A percentile compares a stretch with the other conserved stretches of the same genome.
Conservation (phyloP, 345 rosid species). For the Acer yangbiense region DNA sequence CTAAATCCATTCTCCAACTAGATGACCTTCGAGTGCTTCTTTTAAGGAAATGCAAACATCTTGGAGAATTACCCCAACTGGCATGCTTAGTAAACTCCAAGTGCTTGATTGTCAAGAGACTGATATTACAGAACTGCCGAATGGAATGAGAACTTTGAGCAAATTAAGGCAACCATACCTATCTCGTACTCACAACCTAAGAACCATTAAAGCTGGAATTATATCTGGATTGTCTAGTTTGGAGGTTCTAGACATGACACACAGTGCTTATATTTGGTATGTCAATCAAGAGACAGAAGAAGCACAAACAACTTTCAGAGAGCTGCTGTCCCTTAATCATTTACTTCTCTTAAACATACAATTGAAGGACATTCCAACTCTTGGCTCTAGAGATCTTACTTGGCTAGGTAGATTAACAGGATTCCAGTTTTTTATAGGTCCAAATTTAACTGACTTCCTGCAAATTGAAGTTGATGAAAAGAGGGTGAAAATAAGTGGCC, state of each 20-base stretch:
- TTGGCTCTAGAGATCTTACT: slow-evolving; percentile 17
- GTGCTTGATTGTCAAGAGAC: slow-evolving; percentile 44
- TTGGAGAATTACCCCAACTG: slow-evolving; percentile 37
- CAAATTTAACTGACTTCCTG: neutral
- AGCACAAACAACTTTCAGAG: slow-evolving; percentile 32
- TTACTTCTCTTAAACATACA: slow-evolving; percentile 27
- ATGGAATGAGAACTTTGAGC: slow-evolving; percentile 30
- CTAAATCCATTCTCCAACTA: too few relatives aligned
- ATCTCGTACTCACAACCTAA: slow-evolving; percentile 38
- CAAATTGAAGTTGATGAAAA: too few relatives aligned
- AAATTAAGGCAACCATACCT: slow-evolving; percentile 35
- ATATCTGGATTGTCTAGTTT: slow-evolving; percentile 34
- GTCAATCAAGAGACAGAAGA: slow-evolving; percentile 21
- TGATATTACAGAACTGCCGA: slow-evolving; percentile 31
- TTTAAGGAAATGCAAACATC: slow-evolving; percentile 23
- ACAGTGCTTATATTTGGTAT: slow-evolving; percentile 26
- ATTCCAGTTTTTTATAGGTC: slow-evolving; percentile 31
- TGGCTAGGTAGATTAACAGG: slow-evolving; percentile 19
- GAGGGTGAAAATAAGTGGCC: too few relatives aligned
- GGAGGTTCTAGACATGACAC: neutral
- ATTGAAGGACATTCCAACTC: slow-evolving; percentile 25
- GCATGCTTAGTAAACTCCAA: slow-evolving; percentile 33
- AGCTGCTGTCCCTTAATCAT: slow-evolving; percentile 21
- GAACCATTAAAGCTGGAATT: slow-evolving; percentile 31
- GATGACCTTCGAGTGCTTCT: slow-evolving; percentile 36